Evolutionary conservation across 1,284 basidiomycete genomes (phyloP), one percentile per base, ranked within the genome.

Genomic region (Kwoniella shivajii): DNA sequence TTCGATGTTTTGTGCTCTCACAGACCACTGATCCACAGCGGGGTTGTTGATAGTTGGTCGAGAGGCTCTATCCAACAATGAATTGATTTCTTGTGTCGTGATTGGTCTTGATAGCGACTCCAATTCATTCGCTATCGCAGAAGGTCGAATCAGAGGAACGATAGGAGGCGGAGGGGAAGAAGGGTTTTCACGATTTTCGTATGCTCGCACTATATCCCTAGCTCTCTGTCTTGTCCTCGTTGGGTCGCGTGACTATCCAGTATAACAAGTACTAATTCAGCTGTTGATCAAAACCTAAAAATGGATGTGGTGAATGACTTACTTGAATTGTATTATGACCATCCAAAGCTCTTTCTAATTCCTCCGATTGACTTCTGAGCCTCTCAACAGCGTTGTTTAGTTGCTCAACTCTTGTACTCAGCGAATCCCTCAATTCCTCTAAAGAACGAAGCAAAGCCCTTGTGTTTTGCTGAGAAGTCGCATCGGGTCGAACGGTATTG

Each of bases 391-490:
- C 65, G 13, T 43, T 43, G 18, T 62, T 61, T 3, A 73, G 60
- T 53, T 71, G 65, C 13, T 64, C 59, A n/a, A 73, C 64, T 18
- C 69, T 61, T 13, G 44, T 42, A 7, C 53, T 54, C 9, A 73
- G 59, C 1, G 62, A 63, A 48, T 69, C 67, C 18, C 66, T 60
- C 3, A 73, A 51, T 10, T 69, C 66, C 42, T 69, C 66, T n/a
- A 73, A 63, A 0, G 66, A 63, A 18, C 45, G 22, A 24, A 55
- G 33, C 11, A 55, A 22, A 2, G 53, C 53, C 36, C 53, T 37
- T 13, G 53, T 55, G 22, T 55, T 55, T 37, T 55, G 44, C 29
- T 55, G 52, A 18, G 53, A 20, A 1, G 53, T 49, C 4, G 46
- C 46, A n/a, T n/a, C 38, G 24, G 52, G 36, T 27, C 38, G 20